Evolutionary conservation across 2,329 filamentous ascomycete genomes (phyloP).

Genomic region (Colletotrichum costaricense): DNA sequence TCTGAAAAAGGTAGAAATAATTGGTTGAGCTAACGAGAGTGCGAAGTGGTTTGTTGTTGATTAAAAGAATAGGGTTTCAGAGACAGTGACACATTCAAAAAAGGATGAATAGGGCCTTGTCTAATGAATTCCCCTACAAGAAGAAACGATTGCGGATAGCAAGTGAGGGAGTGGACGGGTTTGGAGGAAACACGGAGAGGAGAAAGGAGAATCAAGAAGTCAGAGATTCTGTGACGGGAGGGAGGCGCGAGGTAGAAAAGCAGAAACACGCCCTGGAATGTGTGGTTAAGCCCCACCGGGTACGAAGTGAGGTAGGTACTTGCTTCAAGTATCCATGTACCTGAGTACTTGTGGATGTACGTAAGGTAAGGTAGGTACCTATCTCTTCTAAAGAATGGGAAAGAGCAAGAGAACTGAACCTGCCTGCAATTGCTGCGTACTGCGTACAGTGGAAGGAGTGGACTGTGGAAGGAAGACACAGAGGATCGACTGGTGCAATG

Average conservation of each 20-base stretch:
- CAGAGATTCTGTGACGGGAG: slow-evolving; percentile 7
- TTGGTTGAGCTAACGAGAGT: slow-evolving; percentile 35
- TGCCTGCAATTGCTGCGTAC: no score
- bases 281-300: neutral
- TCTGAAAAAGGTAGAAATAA: slow-evolving; percentile 14
- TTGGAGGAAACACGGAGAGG: slow-evolving; percentile 29
- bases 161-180: slow-evolving; percentile 33
- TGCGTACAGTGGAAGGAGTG: neutral
- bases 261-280: slow-evolving; percentile 35
- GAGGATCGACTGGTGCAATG: neutral
- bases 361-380: no score
- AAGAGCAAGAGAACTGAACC: neutral
- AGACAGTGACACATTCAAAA: slow-evolving; percentile 2
- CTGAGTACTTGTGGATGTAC: neutral
- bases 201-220: slow-evolving; percentile 19
- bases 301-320: neutral
- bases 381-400: neutral
- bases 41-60: slow-evolving; percentile 30
- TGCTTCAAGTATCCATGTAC: neutral
- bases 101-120: neutral
- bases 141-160: slow-evolving; percentile 30
- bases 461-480: neutral
- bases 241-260: slow-evolving; percentile 33
- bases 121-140: slow-evolving; percentile 13
- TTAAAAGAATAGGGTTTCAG: slow-evolving; percentile 32